Base-by-base conservation (phyloP, 371 early-diverging fungal species). In the Apophysomyces elegans region DNA sequence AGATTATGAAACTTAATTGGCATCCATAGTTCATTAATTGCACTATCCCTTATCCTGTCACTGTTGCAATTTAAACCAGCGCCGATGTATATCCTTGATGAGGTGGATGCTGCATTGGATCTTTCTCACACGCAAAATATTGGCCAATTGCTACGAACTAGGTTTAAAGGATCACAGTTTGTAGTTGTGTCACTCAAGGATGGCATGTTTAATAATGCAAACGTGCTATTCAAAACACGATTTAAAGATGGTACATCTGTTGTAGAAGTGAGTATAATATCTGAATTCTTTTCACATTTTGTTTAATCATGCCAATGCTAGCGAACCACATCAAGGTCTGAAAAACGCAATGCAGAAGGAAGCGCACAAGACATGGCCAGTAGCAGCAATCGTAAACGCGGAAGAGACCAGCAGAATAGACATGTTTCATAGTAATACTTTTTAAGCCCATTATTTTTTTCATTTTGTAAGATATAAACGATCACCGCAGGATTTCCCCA, bases 11-110 rank as follows among this genome's bases (percentile, higher is more conserved):
- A 16, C 45, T 46, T 45, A 39, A 36, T 69, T 21, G 21, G 1
- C 32, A 8, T 41, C 1, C 13, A 13, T 68, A 91, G 91, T 59
- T 97, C 97, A 1, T 73, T 99, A 62, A 92, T 98, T 59, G 99
- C 99, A 0, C 85, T 99, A 18, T 96, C 99, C 4, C 77, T 99
- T 59, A 99, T 99, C 64, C 86, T 99, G 58, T 90, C 99, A 13
- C 85, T 99, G 47, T 87, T 99, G 13, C 98, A 98, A 80, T 99
- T 96, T 80, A 99, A 97, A 75, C 99, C 99, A 5, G 99, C 99
- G 0, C 99, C 99, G 4, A 98, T 99, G 96, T 99, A 99, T 80
- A 97, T 99, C 78, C 86, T 99, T 56, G 99, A 99, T 83, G 99
- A 99, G 79, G 96, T 99, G 1, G 99, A 99, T 83, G 96, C 99